A percentile compares a stretch with the other conserved stretches of the same genome.
Conservation (phyloP, 1,284 basidiomycete genomes). For the Moniliella sp. region DNA sequence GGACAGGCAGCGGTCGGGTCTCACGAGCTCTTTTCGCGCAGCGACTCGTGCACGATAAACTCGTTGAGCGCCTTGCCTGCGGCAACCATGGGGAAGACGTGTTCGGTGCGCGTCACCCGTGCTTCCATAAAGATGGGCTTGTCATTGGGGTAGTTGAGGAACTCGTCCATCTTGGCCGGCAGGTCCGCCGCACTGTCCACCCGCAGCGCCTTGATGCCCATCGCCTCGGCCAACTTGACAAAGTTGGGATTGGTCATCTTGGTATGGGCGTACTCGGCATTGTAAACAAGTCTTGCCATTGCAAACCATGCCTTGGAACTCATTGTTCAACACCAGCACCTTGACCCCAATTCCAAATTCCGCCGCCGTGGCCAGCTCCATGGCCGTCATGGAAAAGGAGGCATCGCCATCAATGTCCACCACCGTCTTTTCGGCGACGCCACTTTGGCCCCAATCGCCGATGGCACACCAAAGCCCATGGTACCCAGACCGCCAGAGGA, state of each 20-base stretch:
- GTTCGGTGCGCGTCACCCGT: conserved; percentile 61
- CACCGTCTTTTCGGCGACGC: conserved; percentile 73
- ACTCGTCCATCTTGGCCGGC: conserved; percentile 88
- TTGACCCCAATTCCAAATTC: conserved; percentile 86
- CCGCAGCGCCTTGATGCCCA: conserved; percentile 74
- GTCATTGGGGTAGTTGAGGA: conserved; percentile 71
- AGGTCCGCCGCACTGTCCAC: conserved; percentile 54
- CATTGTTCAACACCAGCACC: conserved; percentile 38
- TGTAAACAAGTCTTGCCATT: conserved; percentile 98
- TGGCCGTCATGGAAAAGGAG: conserved; percentile 87
- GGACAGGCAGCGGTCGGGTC: no score
- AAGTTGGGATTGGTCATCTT: conserved; percentile 86
- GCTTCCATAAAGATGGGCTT: conserved; percentile 80
- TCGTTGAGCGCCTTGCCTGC: conserved; percentile 80
- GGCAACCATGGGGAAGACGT: conserved; percentile 82
- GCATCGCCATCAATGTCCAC: conserved; percentile 93
- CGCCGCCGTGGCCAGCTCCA: conserved; percentile 84
- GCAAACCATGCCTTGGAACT: conserved; percentile 66
- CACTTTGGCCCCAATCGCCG: conserved; percentile 86
- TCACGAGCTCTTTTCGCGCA: no score
- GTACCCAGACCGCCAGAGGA: conserved; percentile 81
- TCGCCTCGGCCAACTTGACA: conserved; percentile 60
- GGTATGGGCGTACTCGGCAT: conserved; percentile 77
- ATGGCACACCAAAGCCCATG: conserved; percentile 89
- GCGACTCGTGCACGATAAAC: conserved; percentile 36